Percentiles rank a stretch among this genome's conserved stretches.
These are phyloP conservation scores for Tuber aestivum DNA, from an alignment of 495 filamentous ascomycete species.

Conservation along the genomic window DNA sequence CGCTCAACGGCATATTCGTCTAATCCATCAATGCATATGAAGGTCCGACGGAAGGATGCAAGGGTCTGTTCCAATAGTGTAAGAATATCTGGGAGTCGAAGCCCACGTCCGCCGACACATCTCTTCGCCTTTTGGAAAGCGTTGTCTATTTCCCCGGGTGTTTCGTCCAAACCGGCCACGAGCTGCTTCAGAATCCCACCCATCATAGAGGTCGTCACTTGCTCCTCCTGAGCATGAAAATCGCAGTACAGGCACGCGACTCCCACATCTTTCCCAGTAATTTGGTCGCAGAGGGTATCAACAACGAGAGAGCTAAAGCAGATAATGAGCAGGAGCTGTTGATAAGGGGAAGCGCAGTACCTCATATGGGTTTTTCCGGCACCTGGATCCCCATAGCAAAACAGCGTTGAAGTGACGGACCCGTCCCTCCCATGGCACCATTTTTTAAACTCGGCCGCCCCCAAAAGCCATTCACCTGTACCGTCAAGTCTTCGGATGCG, in stretches of 20 bases:
- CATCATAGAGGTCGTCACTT: background rate
- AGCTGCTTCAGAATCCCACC: background rate
- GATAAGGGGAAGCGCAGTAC: background rate
- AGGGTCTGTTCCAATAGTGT: background rate
- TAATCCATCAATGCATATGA: conserved; percentile 16
- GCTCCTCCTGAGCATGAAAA: background rate
- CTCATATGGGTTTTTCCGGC: background rate
- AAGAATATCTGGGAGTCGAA: background rate
- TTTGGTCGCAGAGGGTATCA: background rate
- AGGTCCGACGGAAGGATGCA: background rate
- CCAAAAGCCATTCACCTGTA: background rate
- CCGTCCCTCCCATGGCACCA: background rate
- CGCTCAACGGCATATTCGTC: conserved; percentile 16
- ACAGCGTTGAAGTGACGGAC: background rate
- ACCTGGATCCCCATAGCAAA: background rate
- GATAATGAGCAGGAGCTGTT: background rate
- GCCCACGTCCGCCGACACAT: background rate
- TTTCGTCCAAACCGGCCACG: background rate
- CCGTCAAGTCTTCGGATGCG: background rate
- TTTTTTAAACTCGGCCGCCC: background rate
- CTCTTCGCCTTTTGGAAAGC: background rate
- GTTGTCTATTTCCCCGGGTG: background rate
- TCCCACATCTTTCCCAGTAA: background rate
- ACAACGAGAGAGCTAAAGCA: background rate
- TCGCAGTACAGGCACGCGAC: background rate